Evolutionary conservation across 1,139 yeast species (phyloP).

Genomic region (Candida glucosophila): DNA sequence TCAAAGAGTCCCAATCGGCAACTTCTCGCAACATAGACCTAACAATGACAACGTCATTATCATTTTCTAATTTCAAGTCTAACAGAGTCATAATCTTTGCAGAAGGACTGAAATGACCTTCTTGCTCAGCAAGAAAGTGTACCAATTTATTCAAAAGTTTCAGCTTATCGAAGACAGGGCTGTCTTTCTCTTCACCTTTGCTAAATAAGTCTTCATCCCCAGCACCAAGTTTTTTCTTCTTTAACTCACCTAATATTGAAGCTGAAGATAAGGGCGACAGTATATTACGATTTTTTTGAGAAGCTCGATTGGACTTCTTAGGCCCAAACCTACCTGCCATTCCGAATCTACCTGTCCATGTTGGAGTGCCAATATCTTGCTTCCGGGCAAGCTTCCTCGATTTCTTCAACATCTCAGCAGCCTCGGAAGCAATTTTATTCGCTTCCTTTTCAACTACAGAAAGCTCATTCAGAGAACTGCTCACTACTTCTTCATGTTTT

Average conservation of each 20-base stretch:
- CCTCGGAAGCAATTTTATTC: slow-evolving; percentile 62
- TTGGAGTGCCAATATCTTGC: slow-evolving; percentile 73
- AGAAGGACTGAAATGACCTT: slow-evolving; percentile 44
- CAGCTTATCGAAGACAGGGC: slow-evolving; percentile 13
- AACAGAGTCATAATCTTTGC: slow-evolving; percentile 47
- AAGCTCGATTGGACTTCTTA: slow-evolving; percentile 9
- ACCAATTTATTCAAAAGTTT: slow-evolving; percentile 27
- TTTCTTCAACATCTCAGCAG: slow-evolving; percentile 61
- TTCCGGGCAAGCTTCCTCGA: slow-evolving; percentile 60
- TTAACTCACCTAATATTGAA: slow-evolving; percentile 27
- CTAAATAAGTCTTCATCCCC: slow-evolving; percentile 14
- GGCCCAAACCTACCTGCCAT: slow-evolving; percentile 53
- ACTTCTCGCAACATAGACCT: slow-evolving; percentile 63
- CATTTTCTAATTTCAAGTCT: slow-evolving; percentile 37
- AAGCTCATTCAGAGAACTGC: slow-evolving; percentile 40
- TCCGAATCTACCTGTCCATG: slow-evolving; percentile 96
- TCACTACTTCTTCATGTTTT: slow-evolving; percentile 72
- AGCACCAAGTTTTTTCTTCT: slow-evolving; percentile 5
- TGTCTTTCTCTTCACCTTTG: slow-evolving; percentile 8
- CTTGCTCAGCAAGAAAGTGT: slow-evolving; percentile 21
- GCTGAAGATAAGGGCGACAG: slow-evolving; percentile 13
- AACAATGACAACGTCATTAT: slow-evolving; percentile 51
- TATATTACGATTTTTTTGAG: slow-evolving; percentile 4
- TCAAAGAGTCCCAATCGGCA: slow-evolving; percentile 55
- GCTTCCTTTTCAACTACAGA: slow-evolving; percentile 72